phyloP scores from a whole-genome alignment of 331 rosid genomes.

The Phaseolus coccineus region DNA sequence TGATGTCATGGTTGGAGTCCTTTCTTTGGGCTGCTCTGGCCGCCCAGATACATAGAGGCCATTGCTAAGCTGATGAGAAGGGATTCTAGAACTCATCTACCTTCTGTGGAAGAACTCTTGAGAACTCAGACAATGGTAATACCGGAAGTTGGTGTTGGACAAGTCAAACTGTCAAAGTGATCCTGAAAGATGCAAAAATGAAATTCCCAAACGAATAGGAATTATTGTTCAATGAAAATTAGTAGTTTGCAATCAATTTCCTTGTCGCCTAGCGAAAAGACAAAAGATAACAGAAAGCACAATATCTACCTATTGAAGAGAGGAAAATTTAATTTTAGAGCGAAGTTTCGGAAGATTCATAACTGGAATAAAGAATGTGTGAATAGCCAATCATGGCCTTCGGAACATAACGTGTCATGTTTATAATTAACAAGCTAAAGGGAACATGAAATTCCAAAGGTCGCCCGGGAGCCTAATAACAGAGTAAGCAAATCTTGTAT shows the following conservation, averaged over 20 bases:
- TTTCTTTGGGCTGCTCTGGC: slow-evolving; percentile 99
- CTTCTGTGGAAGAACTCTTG: slow-evolving; percentile 40
- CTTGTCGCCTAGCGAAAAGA: neutral
- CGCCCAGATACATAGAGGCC: slow-evolving; percentile 97
- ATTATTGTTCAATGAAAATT: slow-evolving; percentile 36
- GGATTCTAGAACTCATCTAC: slow-evolving; percentile 93
- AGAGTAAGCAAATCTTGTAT: neutral
- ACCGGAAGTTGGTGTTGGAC: slow-evolving; percentile 29
- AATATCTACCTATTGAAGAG: neutral
- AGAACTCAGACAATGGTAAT: slow-evolving; percentile 22
- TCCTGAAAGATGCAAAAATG: slow-evolving; percentile 41
- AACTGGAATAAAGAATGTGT: slow-evolving; percentile 6
- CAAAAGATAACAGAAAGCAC: slow-evolving; percentile 19
- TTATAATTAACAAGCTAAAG: slow-evolving; percentile 1
- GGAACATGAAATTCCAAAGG: slow-evolving; percentile 19
- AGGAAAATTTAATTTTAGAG: slow-evolving; percentile 1
- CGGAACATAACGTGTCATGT: neutral
- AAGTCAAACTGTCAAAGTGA: slow-evolving; percentile 39
- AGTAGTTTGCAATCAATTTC: slow-evolving; percentile 32
- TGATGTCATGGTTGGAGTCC: slow-evolving; percentile 92
- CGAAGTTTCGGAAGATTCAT: slow-evolving; percentile 1
- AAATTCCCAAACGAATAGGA: slow-evolving; percentile 8
- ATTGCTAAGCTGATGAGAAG: slow-evolving; percentile 98
- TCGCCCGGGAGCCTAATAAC: neutral
- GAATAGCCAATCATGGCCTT: slow-evolving; percentile 2